Base-by-base conservation (phyloP, 768 basidiomycete genomes). In the Hypsizygus marmoreus region DNA sequence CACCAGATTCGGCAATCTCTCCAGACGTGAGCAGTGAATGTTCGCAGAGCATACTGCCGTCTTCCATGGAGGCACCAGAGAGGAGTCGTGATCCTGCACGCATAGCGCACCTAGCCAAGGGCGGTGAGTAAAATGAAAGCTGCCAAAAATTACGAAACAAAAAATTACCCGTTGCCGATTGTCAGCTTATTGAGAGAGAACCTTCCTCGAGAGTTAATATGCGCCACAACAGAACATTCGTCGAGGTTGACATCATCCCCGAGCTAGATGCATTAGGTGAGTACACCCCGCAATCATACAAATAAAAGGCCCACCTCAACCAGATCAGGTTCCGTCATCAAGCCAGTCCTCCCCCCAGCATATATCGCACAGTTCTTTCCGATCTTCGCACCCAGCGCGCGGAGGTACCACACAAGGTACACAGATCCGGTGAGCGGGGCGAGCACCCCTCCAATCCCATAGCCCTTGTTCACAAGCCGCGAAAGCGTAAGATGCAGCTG, bases 41-140 rank as follows among this genome's bases (percentile, higher is more conserved):
- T 55, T 77, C 75, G 51, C 62, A 68, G 4, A 76, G 70, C 70
- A 75, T 73, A 50, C 70, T 72, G 58, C 63, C 63, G 47, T 71
- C 67, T 57, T 77, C 75, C 75, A 76, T 77, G 8, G 72, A 72
- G 6, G 75, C 74, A 8, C 75, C 73, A 6, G 74, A 75, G 22
- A 77, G 66, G 3, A 75, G 58, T 19, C 75, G 65, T 8, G 73
- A 74, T 20, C 75, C 74, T 5, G 71, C 61, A 16, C 75, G 69
- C 65, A 77, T 57, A 0, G 75, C 73, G 47, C 67, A 71, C 25
- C 70, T 72, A 2, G 20, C 5, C 36, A 11, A 22, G 16, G 10
- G 30, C 1, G 26, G 24, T 33, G 22, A 34, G 31, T 28, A 14
- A 25, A 12, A 34, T 7, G 2, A 26, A 43, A 6, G 20, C 28